Evolutionary conservation across 1,139 yeast genomes (phyloP), one percentile per base, ranked within the genome.

Genomic region (Zygoascus hellenicus): DNA sequence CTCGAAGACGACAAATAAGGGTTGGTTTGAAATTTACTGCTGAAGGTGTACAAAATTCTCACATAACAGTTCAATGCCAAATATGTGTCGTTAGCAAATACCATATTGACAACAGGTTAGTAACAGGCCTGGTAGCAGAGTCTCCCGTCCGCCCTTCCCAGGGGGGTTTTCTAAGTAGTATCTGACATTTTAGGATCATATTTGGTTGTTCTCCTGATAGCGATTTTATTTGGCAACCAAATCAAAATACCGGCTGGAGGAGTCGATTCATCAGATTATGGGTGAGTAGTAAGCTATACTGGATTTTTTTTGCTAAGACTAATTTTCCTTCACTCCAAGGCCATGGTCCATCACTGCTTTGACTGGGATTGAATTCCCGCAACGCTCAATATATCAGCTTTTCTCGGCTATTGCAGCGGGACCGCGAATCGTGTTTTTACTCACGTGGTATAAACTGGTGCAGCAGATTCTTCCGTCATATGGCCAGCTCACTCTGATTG

Each of bases 341-440:
- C 38, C n/a, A 11, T 36, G 36, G 42, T 43, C 46, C 14, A 19
- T 43, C 14, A 36, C 46, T 7, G 39, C 46, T 10, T 13, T 37
- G 13, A 43, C 46, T 9, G 38, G 45, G 5, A 19, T 42, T 14
- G 17, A 30, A 14, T 35, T 29, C 14, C 46, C 46, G 9, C 31
- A 43, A 28, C 37, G 37, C 9, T 32, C 46, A 1, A 2, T 43
- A 9, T 36, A 43, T 34, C 46, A 43, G 32, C 13, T 43, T 10
- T 17, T 16, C n/a, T 17, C 22, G 10, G 46, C 46, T 1, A 19
- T 43, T 11, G 41, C 37, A 11, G 19, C 29, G 4, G 46, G 46
- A 1, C 34, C 42, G 11, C 22, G 37, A 7, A 14, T 37, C 17
- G 11, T 43, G 16, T 22, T 19, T 31, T 16, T 37, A 10, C 16